Evolutionary conservation across 2,329 filamentous ascomycete genomes (phyloP).

Genomic region (Penicillium digitatum): DNA sequence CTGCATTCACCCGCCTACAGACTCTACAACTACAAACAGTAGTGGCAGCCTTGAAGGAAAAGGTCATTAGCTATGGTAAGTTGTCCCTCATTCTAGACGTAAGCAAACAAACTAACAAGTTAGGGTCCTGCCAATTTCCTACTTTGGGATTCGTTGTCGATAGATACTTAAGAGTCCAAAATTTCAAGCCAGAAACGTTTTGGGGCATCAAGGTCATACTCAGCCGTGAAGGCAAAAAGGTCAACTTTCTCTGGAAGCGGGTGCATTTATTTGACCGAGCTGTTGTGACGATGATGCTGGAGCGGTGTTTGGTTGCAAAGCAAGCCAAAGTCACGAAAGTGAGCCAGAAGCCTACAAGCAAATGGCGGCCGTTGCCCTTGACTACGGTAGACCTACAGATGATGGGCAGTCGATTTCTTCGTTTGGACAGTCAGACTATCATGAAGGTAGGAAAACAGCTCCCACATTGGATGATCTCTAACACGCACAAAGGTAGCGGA

Average conservation of each 20-base stretch:
- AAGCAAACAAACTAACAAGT: neutral
- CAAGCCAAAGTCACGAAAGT: slow-evolving; percentile 78
- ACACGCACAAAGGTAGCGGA: slow-evolving; percentile 59
- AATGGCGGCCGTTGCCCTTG: slow-evolving; percentile 87
- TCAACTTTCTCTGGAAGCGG: slow-evolving; percentile 79
- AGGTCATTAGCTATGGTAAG: slow-evolving; percentile 76
- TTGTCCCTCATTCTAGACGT: neutral
- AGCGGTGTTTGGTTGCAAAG: slow-evolving; percentile 74
- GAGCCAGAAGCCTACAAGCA: slow-evolving; percentile 84
- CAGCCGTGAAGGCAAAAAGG: slow-evolving; percentile 69
- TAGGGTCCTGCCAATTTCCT: slow-evolving; percentile 91
- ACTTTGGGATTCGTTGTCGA: slow-evolving; percentile 97
- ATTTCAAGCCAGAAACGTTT: slow-evolving; percentile 87
- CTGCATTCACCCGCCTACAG: slow-evolving; percentile 84
- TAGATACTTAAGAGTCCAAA: slow-evolving; percentile 86
- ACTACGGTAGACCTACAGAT: slow-evolving; percentile 97
- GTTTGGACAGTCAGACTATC: slow-evolving; percentile 85
- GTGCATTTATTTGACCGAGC: slow-evolving; percentile 84
- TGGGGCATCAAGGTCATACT: slow-evolving; percentile 89
- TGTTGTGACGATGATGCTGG: slow-evolving; percentile 74
- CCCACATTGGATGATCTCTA: neutral
- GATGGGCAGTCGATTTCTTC: slow-evolving; percentile 80
- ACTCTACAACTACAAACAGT: slow-evolving; percentile 72
- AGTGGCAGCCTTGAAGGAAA: slow-evolving; percentile 61
- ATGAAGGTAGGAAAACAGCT: slow-evolving; percentile 59